Evolutionary conservation across 768 basidiomycete genomes (phyloP).

Genomic region (Tylopilus intermedius): DNA sequence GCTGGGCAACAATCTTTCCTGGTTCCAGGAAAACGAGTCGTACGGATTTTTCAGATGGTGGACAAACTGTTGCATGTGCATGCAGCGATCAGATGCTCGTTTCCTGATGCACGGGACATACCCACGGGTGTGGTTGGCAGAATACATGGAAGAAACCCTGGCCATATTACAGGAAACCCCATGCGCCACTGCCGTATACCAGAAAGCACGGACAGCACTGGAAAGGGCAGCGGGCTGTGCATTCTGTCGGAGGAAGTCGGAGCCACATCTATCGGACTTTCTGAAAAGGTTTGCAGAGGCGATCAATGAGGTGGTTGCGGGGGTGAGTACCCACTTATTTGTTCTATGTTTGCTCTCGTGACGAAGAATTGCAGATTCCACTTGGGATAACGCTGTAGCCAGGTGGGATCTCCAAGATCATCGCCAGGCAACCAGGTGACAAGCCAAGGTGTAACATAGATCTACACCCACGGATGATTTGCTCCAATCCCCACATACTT

Average conservation of each 20-base stretch:
- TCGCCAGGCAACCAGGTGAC: not conserved
- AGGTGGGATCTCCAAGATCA: not conserved
- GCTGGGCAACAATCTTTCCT: slow-evolving; percentile 19
- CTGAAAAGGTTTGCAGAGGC: slow-evolving; percentile 14
- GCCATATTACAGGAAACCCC: slow-evolving; percentile 22
- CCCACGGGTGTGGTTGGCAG: slow-evolving; percentile 30
- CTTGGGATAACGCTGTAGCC: slow-evolving; percentile 16
- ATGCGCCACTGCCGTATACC: slow-evolving; percentile 16
- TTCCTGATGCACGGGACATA: slow-evolving; percentile 23
- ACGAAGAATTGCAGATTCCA: slow-evolving; percentile 14
- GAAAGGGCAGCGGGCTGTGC: slow-evolving; percentile 16
- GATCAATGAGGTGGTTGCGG: slow-evolving; percentile 2
- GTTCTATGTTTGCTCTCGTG: not conserved
- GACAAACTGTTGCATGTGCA: slow-evolving; percentile 25
- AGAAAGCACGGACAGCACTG: slow-evolving; percentile 16
- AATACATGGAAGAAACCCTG: slow-evolving; percentile 19
- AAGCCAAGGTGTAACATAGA: no score
- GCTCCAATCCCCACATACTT: no score
- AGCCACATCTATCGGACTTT: slow-evolving; percentile 20
- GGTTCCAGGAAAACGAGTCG: slow-evolving; percentile 22
- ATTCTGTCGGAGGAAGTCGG: slow-evolving; percentile 18
- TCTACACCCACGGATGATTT: no score
- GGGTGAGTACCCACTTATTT: slow-evolving; percentile 13
- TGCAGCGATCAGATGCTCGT: slow-evolving; percentile 18
- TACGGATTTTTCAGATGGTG: slow-evolving; percentile 27